Evolutionary conservation across 2,329 filamentous ascomycete genomes (phyloP).

Genomic region (Hymenoscyphus albidus): DNA sequence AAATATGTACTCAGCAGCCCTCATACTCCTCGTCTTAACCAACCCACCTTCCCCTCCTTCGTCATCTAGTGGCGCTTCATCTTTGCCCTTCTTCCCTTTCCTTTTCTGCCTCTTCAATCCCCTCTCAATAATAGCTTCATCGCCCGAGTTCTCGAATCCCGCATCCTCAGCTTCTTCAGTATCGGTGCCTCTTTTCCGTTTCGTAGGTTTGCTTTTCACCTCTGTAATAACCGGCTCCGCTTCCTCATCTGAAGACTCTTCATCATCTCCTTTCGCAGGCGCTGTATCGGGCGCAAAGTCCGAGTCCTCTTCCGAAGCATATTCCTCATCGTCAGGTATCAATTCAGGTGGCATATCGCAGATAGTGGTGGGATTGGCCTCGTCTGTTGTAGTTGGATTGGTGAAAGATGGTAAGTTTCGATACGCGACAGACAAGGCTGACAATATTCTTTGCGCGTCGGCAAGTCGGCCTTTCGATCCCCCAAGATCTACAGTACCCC

Average conservation of each 20-base stretch:
- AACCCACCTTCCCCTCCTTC: slow-evolving; percentile 61
- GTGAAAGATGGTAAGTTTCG: not conserved
- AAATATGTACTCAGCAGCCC: slow-evolving; percentile 56
- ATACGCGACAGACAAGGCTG: slow-evolving; percentile 5
- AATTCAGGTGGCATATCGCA: slow-evolving; percentile 31
- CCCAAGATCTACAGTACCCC: not conserved
- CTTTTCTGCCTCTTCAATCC: slow-evolving; percentile 51
- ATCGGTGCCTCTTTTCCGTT: slow-evolving; percentile 35
- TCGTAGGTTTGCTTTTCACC: slow-evolving; percentile 27
- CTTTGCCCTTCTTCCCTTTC: slow-evolving; percentile 41
- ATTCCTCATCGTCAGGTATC: slow-evolving; percentile 44
- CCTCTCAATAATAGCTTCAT: slow-evolving; percentile 64
- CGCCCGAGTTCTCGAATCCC: slow-evolving; percentile 65
- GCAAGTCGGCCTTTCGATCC: not conserved
- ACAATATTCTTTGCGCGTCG: not conserved
- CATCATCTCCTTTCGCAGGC: slow-evolving; percentile 35
- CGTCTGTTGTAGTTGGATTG: not conserved
- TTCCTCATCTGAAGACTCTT: slow-evolving; percentile 34
- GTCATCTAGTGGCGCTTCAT: slow-evolving; percentile 58
- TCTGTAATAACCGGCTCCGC: slow-evolving; percentile 20
- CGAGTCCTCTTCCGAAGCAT: slow-evolving; percentile 68
- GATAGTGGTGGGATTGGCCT: not conserved
- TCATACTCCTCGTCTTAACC: slow-evolving; percentile 69
- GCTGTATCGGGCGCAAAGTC: slow-evolving; percentile 64
- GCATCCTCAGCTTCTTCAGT: slow-evolving; percentile 41